Base-by-base conservation (phyloP, 2,329 filamentous ascomycete genomes). In the Alternaria sp. region DNA sequence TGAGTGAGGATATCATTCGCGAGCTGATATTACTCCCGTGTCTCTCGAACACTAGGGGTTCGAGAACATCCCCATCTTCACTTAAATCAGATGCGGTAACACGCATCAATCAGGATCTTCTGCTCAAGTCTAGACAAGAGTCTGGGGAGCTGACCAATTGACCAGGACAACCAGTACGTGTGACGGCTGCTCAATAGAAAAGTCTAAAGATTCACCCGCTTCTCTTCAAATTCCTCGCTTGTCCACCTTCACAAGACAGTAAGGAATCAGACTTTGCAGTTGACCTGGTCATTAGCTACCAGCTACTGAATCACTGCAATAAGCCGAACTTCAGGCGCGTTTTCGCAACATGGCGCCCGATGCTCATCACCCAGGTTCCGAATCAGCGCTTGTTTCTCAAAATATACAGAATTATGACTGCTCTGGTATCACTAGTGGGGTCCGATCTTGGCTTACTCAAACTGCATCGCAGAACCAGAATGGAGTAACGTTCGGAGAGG, bases 261-360 rank as follows among this genome's bases (percentile, higher is more conserved):
- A 9, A 13, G 3, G 4, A 9, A 31, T 10, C 1, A 10, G 21
- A 3, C 9, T 14, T 2, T 9, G 0, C 1, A 3, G 14, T 9
- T 28, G 4, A 44, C 2, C 10, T 14, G 4, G 13, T 6, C 3
- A 6, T 45, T n/a, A 45, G 42, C 1, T 45, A 45, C 42, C 26
- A 45, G 28, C n/a, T 45, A 13, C n/a, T 45, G 1, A 31, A 45
- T 4, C 6, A 45, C 28, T 23, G 26, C 2, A 29, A 31, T 1
- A 45, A 13, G 5, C 23, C 14, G 3, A 9, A 26, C 2, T 3
- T 44, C 1, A 3, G 4, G 17, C 11, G 21, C 5, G 13, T 3
- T 10, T 40, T 10, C 37, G 37, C 41, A 44, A 44, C 24, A 8
- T 31, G 41, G 41, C 41, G 41, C 41, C 8, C 11, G 3, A 44